Conservation (phyloP, 257 asterid species). For the Solanum piurae region DNA sequence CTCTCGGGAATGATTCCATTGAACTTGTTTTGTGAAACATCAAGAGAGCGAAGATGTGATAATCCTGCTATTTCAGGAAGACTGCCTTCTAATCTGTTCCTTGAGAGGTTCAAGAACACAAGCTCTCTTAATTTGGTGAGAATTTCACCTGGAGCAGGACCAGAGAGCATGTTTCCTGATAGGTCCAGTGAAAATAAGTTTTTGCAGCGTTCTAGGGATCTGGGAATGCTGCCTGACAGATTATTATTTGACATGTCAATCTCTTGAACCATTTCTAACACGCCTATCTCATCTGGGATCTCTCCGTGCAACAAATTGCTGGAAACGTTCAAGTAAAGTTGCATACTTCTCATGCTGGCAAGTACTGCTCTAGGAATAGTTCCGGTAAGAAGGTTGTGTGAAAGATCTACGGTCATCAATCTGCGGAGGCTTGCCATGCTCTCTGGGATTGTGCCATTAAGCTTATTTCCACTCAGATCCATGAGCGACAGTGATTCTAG, state of each 20-base stretch:
- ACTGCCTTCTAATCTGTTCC: conserved; percentile 42
- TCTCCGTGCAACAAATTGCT: conserved; percentile 42
- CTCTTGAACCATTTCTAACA: conserved; percentile 62
- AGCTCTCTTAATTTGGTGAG: conserved; percentile 32
- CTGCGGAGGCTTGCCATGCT: conserved; percentile 33
- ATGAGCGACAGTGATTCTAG: conserved; percentile 38
- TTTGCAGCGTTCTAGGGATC: conserved; percentile 36
- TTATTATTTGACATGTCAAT: conserved; percentile 57
- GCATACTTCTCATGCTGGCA: conserved; percentile 47
- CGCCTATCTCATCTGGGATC: conserved; percentile 53
- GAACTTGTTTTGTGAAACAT: conserved; percentile 62
- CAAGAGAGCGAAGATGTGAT: conserved; percentile 34
- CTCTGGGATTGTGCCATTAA: conserved; percentile 53
- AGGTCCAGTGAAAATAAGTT: conserved; percentile 51
- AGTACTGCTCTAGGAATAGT: conserved; percentile 32
- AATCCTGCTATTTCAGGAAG: conserved; percentile 39
- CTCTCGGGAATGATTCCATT: conserved; percentile 48
- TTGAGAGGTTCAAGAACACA: conserved; percentile 47
- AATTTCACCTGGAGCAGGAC: conserved; percentile 26
- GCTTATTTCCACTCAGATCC: conserved; percentile 57
- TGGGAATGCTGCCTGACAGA: conserved; percentile 50
- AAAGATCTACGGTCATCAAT: conserved; percentile 42
- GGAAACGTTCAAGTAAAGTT: conserved; percentile 57
- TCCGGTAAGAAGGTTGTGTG: conserved; percentile 48
- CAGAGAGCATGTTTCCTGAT: conserved; percentile 49